A percentile compares a stretch with the other conserved stretches of the same genome.
These are phyloP conservation scores for Psidium friedrichsthalianum DNA, from an alignment of 345 rosid species.

Conservation along the genomic window DNA sequence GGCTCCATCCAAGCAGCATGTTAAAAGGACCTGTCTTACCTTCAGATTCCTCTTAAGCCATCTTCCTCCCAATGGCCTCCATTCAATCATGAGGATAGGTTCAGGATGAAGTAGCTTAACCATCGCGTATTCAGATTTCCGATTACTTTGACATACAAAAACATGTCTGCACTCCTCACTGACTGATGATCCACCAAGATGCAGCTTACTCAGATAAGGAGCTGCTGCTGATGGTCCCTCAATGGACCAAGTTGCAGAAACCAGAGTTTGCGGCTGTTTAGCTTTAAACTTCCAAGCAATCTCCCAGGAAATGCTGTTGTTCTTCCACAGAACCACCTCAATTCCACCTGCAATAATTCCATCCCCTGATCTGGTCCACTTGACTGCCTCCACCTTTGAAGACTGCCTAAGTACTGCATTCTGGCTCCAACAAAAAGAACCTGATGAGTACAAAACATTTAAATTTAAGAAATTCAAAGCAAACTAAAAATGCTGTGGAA, in stretches of 20 bases:
- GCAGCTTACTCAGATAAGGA: conserved; percentile 21
- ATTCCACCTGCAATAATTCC: conserved; percentile 73
- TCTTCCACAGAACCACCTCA: conserved; percentile 73
- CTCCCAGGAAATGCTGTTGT: conserved; percentile 66
- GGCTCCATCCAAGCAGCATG: conserved; percentile 86
- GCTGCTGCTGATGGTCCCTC: conserved; percentile 70
- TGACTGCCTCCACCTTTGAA: conserved; percentile 63
- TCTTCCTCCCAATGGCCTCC: conserved; percentile 56
- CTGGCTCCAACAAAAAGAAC: conserved; percentile 99
- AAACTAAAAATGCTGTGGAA: background rate
- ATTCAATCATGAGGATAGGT: conserved; percentile 64
- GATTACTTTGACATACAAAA: conserved; percentile 31
- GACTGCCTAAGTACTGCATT: conserved; percentile 63
- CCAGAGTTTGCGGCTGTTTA: conserved; percentile 55
- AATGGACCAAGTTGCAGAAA: conserved; percentile 74
- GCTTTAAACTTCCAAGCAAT: conserved; percentile 69
- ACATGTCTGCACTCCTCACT: conserved; percentile 34
- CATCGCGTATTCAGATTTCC: conserved; percentile 32
- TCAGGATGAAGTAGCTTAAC: conserved; percentile 56
- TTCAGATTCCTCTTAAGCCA: conserved; percentile 19
- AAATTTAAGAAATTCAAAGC: conserved; percentile 24
- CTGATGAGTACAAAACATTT: conserved; percentile 43
- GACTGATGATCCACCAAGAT: conserved; percentile 11
- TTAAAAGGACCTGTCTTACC: conserved; percentile 48
- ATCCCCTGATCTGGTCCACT: conserved; percentile 85